Evolutionary conservation across 352 stramenopile genomes (phyloP).

Genomic region (Pythium apleroticum): DNA sequence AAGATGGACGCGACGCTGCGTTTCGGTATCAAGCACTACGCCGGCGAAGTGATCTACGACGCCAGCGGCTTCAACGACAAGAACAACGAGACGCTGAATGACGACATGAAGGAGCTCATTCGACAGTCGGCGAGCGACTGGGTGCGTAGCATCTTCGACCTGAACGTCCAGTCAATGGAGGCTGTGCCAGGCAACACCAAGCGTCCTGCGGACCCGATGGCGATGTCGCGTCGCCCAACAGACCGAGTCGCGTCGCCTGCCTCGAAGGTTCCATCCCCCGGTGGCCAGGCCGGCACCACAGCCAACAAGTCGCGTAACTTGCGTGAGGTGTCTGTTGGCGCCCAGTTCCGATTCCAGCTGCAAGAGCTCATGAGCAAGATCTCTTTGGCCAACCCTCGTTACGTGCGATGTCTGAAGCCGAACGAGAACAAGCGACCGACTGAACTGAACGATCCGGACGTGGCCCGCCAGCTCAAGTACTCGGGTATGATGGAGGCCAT

Average conservation of each 20-base stretch:
- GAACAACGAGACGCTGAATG: constrained; percentile 97
- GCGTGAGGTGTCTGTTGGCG: constrained; percentile 82
- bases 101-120: constrained; percentile 93
- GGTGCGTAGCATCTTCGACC: constrained; percentile 83
- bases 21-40: constrained; percentile 90
- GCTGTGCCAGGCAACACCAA: constrained; percentile 72
- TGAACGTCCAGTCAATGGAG: constrained; percentile 87
- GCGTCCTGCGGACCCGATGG: constrained; percentile 53
- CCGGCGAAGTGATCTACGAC: constrained; percentile 96
- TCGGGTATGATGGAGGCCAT: constrained; percentile 92
- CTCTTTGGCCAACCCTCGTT: constrained; percentile 82
- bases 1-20: constrained; percentile 89
- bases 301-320: constrained; percentile 82
- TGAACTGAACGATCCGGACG: constrained; percentile 80
- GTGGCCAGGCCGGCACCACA: constrained; percentile 31
- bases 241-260: constrained; percentile 40
- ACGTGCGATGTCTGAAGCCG: constrained; percentile 88
- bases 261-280: constrained; percentile 25
- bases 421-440: constrained; percentile 83
- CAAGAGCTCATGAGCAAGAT: constrained; percentile 91
- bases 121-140: constrained; percentile 82
- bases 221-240: constrained; percentile 63
- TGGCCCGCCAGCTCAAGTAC: constrained; percentile 89
- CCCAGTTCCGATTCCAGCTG: constrained; percentile 88
- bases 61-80: constrained; percentile 98